Percentiles rank a stretch among this genome's conserved stretches.
Evolutionary conservation across 2,329 filamentous ascomycete species (phyloP).

Genomic region (Calcarisporium arbuscula): DNA sequence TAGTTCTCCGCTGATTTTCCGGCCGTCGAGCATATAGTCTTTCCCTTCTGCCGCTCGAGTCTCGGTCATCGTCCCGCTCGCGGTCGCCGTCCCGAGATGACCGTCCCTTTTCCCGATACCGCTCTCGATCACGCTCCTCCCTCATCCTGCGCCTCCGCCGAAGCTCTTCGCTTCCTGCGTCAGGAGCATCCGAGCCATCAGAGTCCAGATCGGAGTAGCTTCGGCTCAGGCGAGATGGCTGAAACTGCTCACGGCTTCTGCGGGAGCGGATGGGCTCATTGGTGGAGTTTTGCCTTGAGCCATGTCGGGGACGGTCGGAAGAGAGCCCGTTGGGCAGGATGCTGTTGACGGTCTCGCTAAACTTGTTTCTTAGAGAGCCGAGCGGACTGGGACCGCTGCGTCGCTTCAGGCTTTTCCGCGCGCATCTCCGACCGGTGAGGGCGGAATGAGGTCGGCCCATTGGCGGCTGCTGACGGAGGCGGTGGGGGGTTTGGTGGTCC

Average conservation of each 20-base stretch:
- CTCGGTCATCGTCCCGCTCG: slow-evolving; percentile 26
- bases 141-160: slow-evolving; percentile 16
- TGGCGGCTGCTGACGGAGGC: slow-evolving; percentile 19
- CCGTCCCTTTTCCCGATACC: slow-evolving; percentile 25
- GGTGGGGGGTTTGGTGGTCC: slow-evolving; percentile 21
- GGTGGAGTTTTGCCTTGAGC: slow-evolving; percentile 26
- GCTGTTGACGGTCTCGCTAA: slow-evolving; percentile 37
- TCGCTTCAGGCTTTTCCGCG: slow-evolving; percentile 28
- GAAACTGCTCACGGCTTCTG: slow-evolving; percentile 34
- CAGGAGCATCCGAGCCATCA: slow-evolving; percentile 27
- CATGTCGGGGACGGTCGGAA: slow-evolving; percentile 29
- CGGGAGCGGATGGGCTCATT: slow-evolving; percentile 24
- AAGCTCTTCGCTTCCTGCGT: slow-evolving; percentile 25
- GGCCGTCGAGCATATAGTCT: slow-evolving; percentile 31
- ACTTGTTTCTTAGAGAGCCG: slow-evolving; percentile 34
- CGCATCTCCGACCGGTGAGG: slow-evolving; percentile 27
- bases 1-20: slow-evolving; percentile 36
- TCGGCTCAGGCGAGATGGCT: slow-evolving; percentile 32
- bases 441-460: slow-evolving; percentile 19
- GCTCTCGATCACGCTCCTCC: slow-evolving; percentile 26
- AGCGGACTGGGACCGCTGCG: slow-evolving; percentile 30
- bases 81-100: slow-evolving; percentile 24
- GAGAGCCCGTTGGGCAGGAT: slow-evolving; percentile 33
- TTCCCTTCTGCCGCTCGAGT: slow-evolving; percentile 22
- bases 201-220: slow-evolving; percentile 36